Evolutionary conservation across 2,329 filamentous ascomycete species (phyloP).

Genomic region (Venturia effusa): DNA sequence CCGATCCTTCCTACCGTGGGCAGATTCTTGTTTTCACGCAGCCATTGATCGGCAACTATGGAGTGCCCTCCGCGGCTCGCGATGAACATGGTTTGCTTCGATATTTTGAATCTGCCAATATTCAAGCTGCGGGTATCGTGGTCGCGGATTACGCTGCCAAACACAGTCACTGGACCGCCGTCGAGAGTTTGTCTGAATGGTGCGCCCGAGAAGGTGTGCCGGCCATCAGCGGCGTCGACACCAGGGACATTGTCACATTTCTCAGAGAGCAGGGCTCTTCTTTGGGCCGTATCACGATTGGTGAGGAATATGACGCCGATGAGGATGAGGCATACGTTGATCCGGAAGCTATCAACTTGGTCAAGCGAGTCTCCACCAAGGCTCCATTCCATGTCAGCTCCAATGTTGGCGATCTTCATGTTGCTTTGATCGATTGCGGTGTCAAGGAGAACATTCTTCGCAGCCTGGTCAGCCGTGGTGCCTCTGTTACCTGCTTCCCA

Average conservation of each 20-base stretch:
- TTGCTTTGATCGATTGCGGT: conserved; percentile 93
- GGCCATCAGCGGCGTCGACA: conserved; percentile 93
- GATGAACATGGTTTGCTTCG: conserved; percentile 86
- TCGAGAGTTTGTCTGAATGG: conserved; percentile 88
- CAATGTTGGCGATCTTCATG: conserved; percentile 70
- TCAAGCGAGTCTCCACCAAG: conserved; percentile 94
- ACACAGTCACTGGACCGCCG: conserved; percentile 98
- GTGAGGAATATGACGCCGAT: conserved; percentile 96
- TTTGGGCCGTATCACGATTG: conserved; percentile 84
- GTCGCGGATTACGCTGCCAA: conserved; percentile 87
- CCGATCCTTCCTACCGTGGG: conserved; percentile 59
- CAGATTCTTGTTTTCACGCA: conserved; percentile 99
- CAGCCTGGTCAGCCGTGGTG: conserved; percentile 81
- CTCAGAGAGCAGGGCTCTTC: conserved; percentile 95
- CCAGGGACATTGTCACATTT: conserved; percentile 88
- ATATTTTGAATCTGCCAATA: conserved; percentile 97
- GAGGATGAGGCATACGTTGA: conserved; percentile 95
- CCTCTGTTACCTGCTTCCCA: conserved; percentile 87
- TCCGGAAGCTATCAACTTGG: conserved; percentile 91
- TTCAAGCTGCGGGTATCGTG: conserved; percentile 91
- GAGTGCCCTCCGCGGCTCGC: conserved; percentile 75
- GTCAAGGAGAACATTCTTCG: conserved; percentile 99
- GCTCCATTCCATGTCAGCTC: conserved; percentile 92
- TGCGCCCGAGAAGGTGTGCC: conserved; percentile 93
- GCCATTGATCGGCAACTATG: conserved; percentile 96